These are phyloP conservation scores for Pleodorina starrii DNA, from an alignment of 139 green algal species.

Conservation along the genomic window DNA sequence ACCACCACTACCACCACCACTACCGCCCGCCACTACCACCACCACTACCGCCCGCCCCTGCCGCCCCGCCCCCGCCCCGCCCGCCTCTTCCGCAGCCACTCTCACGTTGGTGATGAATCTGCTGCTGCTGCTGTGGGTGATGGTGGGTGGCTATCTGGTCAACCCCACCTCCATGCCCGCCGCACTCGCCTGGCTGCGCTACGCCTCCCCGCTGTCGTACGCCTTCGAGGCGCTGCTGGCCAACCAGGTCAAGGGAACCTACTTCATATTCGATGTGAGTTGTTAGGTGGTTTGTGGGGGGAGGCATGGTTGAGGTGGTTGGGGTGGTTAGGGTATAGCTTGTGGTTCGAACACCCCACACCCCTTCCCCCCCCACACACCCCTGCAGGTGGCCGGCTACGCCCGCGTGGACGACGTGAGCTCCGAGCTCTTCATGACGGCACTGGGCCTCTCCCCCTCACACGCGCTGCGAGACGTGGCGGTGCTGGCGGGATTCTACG, in stretches of 20 bases:
- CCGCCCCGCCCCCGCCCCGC: too few species aligned
- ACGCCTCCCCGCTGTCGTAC: slow-evolving; percentile 57
- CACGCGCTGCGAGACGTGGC: slow-evolving; percentile 17
- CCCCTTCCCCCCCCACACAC: background rate
- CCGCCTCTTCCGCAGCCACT: slow-evolving; percentile 56
- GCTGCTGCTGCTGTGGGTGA: slow-evolving; percentile 81
- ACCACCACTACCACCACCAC: background rate
- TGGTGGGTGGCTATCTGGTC: slow-evolving; percentile 80
- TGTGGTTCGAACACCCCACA: background rate
- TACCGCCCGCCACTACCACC: too few species aligned
- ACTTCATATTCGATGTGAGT: slow-evolving; percentile 42
- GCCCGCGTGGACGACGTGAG: slow-evolving; percentile 27
- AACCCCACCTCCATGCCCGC: slow-evolving; percentile 69
- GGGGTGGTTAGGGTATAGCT: background rate
- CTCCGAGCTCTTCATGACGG: slow-evolving; percentile 21
- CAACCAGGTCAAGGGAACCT: slow-evolving; percentile 70
- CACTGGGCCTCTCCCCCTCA: background rate
- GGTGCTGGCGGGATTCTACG: slow-evolving; percentile 17
- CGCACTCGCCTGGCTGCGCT: slow-evolving; percentile 71
- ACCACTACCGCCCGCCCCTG: background rate
- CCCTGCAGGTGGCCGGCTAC: slow-evolving; percentile 18
- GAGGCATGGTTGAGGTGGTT: background rate
- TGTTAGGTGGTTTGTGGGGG: background rate
- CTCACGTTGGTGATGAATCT: slow-evolving; percentile 87
- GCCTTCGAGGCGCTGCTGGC: slow-evolving; percentile 67